Base-by-base conservation (phyloP, 2,329 filamentous ascomycete genomes). In the Diplodia mutila region DNA sequence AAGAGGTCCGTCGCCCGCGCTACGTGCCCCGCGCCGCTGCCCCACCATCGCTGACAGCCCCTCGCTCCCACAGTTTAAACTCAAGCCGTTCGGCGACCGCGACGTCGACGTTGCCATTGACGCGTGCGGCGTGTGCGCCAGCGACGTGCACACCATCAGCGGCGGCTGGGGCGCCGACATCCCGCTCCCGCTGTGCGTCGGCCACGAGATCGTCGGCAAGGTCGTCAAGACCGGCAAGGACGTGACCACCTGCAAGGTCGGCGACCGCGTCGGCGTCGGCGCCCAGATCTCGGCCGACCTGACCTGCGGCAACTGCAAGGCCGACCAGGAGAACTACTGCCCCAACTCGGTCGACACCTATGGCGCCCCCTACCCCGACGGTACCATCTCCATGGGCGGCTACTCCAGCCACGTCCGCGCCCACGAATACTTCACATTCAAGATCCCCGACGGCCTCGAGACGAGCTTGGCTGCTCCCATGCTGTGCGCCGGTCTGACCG, bases 31-130 rank as follows among this genome's bases (percentile, higher is more conserved):
- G 42, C 46, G 46, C 46, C 59, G 59, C 42, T 6, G 37, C 59
- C 57, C 23, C 61, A 51, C 54, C 55, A 51, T 48, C 29, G 49
- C 57, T 67, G 51, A 64, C 66, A 29, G 25, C 54, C 65, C 25
- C 46, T 48, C 64, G 27, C 16, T 27, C 27, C 18, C 8, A 8
- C 79, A 94, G 83, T 93, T 92, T 83, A 86, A 89, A 73, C 89
- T 94, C 68, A 95, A 96, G 83, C 91, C 91, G 21, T 96, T 96
- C 77, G 92, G 90, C 71, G 91, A 94, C 77, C 86, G 92, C 79
- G 93, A 97, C 76, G 88, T 97, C 73, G 93, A 97, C 77, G 87
- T 97, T 80, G 91, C 94, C 83, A 90, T 97, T 74, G 89, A 93
- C 72, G 89, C 72, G 23, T 79, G 78, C 70, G 78, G 78, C 74